phyloP scores from a whole-genome alignment of 2,329 filamentous ascomycete genomes.

The Ambrosiella cleistominuta region DNA sequence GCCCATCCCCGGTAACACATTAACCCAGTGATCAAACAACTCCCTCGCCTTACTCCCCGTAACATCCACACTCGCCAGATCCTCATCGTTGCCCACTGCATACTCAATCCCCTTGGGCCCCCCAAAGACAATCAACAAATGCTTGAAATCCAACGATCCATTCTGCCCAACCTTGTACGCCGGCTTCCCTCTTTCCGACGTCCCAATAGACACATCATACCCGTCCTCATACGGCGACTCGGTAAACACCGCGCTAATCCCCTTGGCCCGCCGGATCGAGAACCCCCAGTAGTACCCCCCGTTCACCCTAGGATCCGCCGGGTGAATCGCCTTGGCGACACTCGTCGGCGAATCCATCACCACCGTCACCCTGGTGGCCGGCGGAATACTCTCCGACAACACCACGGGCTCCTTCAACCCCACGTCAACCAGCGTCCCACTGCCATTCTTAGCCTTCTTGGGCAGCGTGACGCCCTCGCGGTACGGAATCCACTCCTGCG shows the following conservation, averaged over 20 bases:
- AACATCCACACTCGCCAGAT: conserved; percentile 43
- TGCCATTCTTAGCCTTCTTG: conserved; percentile 19
- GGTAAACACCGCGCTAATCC: conserved; percentile 58
- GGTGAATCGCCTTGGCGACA: conserved; percentile 35
- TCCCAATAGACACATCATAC: conserved; percentile 70
- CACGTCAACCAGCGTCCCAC: conserved; percentile 40
- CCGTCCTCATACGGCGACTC: conserved; percentile 58
- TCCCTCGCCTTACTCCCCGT: conserved; percentile 45
- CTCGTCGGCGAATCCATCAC: conserved; percentile 38
- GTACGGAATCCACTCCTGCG: conserved; percentile 61
- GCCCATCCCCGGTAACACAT: conserved; percentile 63
- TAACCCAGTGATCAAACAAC: conserved; percentile 71
- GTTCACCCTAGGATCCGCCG: conserved; percentile 51
- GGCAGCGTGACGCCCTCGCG: conserved; percentile 54
- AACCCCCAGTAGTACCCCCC: conserved; percentile 81
- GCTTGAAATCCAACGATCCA: conserved; percentile 33
- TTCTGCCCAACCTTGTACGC: conserved; percentile 28
- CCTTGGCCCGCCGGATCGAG: conserved; percentile 45
- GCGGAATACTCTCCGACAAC: conserved; percentile 44
- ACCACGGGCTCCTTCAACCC: conserved; percentile 37
- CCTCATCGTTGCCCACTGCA: conserved; percentile 44
- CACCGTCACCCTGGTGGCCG: conserved; percentile 57
- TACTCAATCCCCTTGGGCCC: conserved; percentile 65
- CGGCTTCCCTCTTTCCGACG: conserved; percentile 55
- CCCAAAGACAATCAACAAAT: conserved; percentile 64